A percentile compares a stretch with the other conserved stretches of the same genome.
Conservation (phyloP, 495 filamentous ascomycete species). For the Penicillium riverlandense region DNA sequence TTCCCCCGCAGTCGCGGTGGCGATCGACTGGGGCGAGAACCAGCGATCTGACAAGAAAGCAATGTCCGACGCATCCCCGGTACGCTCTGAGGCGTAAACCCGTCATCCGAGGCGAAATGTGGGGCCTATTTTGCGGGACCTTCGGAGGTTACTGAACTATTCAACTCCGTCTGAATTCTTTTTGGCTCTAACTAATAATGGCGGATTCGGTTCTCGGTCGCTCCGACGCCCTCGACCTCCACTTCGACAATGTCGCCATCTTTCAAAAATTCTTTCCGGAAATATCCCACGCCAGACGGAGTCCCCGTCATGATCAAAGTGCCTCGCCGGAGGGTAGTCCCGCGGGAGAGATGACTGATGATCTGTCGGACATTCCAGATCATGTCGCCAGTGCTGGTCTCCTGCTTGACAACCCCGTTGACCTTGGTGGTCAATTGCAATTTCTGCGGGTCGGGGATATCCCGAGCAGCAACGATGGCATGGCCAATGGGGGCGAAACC, state of each 20-base stretch:
- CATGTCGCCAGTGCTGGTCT: slow-evolving; percentile 59
- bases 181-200: background rate
- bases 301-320: slow-evolving; percentile 74
- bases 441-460: slow-evolving; percentile 51
- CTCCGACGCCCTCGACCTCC: slow-evolving; percentile 28
- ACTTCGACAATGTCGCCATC: slow-evolving; percentile 48
- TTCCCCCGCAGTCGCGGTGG: background rate
- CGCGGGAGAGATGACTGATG: slow-evolving; percentile 58
- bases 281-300: slow-evolving; percentile 29
- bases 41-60: too few relatives aligned
- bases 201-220: slow-evolving; percentile 23
- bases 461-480: slow-evolving; percentile 47
- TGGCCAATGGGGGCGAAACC: slow-evolving; percentile 72
- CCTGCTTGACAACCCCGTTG: slow-evolving; percentile 60
- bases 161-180: too few relatives aligned
- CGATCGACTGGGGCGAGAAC: too few relatives aligned
- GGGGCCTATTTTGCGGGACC: slow-evolving; percentile 1
- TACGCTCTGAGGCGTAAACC: too few relatives aligned
- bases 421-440: slow-evolving; percentile 51
- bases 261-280: slow-evolving; percentile 39
- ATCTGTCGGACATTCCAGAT: slow-evolving; percentile 62
- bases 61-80: too few relatives aligned
- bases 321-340: slow-evolving; percentile 60
- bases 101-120: background rate
- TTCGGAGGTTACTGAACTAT: background rate